A percentile compares a stretch with the other conserved stretches of the same genome.
These are phyloP conservation scores for Yarrowia hollandica DNA, from an alignment of 805 yeast species.

Conservation along the genomic window DNA sequence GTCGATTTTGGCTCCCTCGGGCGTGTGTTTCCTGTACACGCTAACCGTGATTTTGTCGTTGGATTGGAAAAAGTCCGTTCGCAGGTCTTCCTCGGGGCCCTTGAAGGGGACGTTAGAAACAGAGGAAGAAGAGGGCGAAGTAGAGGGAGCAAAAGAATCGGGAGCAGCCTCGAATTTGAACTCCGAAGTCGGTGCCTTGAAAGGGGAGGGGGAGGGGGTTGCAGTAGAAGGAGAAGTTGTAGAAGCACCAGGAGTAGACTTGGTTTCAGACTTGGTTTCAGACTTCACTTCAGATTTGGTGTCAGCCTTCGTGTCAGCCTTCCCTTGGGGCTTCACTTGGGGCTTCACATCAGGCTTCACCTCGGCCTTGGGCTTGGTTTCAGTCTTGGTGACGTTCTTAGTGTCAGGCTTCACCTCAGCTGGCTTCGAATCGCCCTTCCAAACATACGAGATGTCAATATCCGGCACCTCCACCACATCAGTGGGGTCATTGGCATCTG, in stretches of 20 bases:
- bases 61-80: constrained; percentile 71
- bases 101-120: no score
- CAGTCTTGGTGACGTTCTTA: no score
- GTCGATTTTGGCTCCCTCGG: constrained; percentile 47
- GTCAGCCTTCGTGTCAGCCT: no score
- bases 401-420: not conserved
- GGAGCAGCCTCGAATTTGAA: constrained; percentile 9
- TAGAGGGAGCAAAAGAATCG: no score
- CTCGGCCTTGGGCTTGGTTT: not conserved
- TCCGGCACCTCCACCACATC: not conserved
- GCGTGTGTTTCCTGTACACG: constrained; percentile 67
- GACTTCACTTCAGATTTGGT: not conserved
- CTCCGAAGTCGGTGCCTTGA: constrained; percentile 9
- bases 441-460: constrained; percentile 13
- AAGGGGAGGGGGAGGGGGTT: not conserved
- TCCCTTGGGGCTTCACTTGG: no score
- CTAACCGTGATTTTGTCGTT: constrained; percentile 58
- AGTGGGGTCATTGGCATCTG: not conserved
- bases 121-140: no score
- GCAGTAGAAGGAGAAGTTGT: not conserved
- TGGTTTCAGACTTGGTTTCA: not conserved
- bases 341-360: not conserved
- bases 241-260: not conserved
- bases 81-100: not conserved
- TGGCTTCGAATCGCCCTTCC: not conserved